Base-by-base conservation (phyloP, 257 asterid species). In the Nicotiana otophora region DNA sequence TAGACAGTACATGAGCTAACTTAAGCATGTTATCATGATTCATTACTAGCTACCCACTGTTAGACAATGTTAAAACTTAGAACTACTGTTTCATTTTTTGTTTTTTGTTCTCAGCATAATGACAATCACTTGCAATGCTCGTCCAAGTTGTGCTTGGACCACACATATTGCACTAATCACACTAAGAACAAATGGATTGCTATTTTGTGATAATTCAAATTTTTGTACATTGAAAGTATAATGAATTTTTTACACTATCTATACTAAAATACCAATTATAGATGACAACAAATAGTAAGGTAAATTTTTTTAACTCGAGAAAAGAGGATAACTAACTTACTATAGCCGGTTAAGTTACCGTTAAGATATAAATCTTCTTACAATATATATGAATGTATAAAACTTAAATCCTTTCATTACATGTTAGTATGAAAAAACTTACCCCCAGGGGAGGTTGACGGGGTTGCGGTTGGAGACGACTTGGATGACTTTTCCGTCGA, bases 401-500 rank as follows among this genome's bases (percentile, higher is more conserved):
- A 31, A 78, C 51, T 31, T 31, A 78, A 78, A 51, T 28, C 80
- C 10, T 1, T 42, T 34, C 14, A 4, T 57, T 58, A 33, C 7
- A 78, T 19, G 39, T 80, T 28, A 80, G 10, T 7, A 39, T 80
- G 28, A 62, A 15, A 23, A 16, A 60, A 36, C 72, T 75, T 81
- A 88, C 91, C 81, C 83, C 97, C 97, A 92, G 2, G 97, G 97
- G 81, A 92, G 97, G 84, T 89, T 81, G 83, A 58, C 5, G 12
- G 97, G 97, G 86, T 92, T 89, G 30, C 97, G 92, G 81, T 84
- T 76, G 1, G 97, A 90, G 79, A 92, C 97, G n/a, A 92, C 95
- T 85, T 92, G 81, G 87, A 92, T 90, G 89, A 90, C 28, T 65
- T 92, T 92, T 36, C 93, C 97, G 23, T 91, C 95, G 64, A 92